Evolutionary conservation across 108 stramenopile genomes (phyloP).

Genomic region (Pinguiococcus pyrenoidosus): DNA sequence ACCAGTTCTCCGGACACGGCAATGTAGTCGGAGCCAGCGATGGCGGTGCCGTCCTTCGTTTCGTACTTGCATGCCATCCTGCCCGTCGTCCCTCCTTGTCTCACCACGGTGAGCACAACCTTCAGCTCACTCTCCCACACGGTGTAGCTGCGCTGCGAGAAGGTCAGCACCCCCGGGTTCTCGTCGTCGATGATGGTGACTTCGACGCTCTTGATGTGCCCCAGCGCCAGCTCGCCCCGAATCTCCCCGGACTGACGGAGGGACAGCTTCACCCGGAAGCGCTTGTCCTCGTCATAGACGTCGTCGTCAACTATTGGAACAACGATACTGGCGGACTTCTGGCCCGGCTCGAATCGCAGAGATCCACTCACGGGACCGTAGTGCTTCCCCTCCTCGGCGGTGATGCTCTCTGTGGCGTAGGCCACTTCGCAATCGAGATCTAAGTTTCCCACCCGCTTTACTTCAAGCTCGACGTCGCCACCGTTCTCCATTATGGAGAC

Average conservation of each 20-base stretch:
- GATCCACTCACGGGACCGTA: too few relatives aligned
- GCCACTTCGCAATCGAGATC: too few relatives aligned
- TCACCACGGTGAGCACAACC: background rate
- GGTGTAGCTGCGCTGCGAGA: background rate
- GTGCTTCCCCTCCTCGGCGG: too few relatives aligned
- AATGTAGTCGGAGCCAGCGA: conserved; percentile 3
- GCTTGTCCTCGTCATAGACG: background rate
- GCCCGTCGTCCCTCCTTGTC: conserved; percentile 3
- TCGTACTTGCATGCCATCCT: conserved; percentile 1
- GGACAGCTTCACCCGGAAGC: background rate
- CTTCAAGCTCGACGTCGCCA: too few relatives aligned
- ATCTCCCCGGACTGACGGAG: too few relatives aligned
- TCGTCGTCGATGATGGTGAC: conserved; percentile 34
- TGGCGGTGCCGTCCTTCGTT: conserved; percentile 3
- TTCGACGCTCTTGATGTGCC: background rate
- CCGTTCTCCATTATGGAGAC: too few relatives aligned
- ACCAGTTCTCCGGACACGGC: background rate
- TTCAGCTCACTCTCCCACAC: conserved; percentile 3
- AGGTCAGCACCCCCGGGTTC: conserved; percentile 10
- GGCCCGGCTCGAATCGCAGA: too few relatives aligned
- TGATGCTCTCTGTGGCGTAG: too few relatives aligned
- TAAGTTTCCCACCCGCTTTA: too few relatives aligned
- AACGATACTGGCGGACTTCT: conserved; percentile 9
- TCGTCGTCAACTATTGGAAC: background rate
- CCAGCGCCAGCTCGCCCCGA: too few relatives aligned